Evolutionary conservation across 2,329 filamentous ascomycete species (phyloP).

Genomic region (Podosphaera leucotricha): DNA sequence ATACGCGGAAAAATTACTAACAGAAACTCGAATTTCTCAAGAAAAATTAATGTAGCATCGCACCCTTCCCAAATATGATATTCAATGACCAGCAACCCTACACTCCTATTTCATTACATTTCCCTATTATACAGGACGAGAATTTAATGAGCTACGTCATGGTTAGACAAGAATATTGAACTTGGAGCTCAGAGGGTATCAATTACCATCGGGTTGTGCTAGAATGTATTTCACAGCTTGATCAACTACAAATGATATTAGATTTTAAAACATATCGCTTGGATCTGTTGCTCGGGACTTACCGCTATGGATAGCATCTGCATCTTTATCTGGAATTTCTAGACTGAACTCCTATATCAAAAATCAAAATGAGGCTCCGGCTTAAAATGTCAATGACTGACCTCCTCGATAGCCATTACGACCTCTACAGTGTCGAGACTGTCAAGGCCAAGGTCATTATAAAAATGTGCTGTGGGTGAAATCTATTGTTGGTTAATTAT

Average conservation of each 20-base stretch:
- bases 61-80: too few species aligned
- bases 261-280: conserved; percentile 3
- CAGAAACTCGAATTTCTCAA: too few species aligned
- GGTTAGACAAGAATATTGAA: conserved; percentile 3
- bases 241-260: conserved; percentile 30
- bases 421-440: conserved; percentile 97
- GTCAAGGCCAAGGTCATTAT: conserved; percentile 91
- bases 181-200: too few species aligned
- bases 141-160: conserved; percentile 13
- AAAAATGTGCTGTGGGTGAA: conserved; percentile 64
- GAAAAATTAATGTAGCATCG: too few species aligned
- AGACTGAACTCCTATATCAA: conserved; percentile 36
- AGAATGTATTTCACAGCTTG: conserved; percentile 56
- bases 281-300: conserved; percentile 18
- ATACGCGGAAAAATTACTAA: too few species aligned
- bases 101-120: not conserved
- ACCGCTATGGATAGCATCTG: conserved; percentile 55
- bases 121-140: conserved; percentile 12
- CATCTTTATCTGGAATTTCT: conserved; percentile 62
- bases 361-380: conserved; percentile 7
- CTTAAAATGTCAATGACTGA: conserved; percentile 16
- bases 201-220: conserved; percentile 49
- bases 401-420: conserved; percentile 99
- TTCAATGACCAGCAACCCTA: too few species aligned
- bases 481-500: conserved; percentile 32